Percentiles rank a stretch among this genome's conserved stretches.
These are phyloP conservation scores for Staphylotrichum tortipilum DNA, from an alignment of 495 filamentous ascomycete genomes.

Conservation along the genomic window DNA sequence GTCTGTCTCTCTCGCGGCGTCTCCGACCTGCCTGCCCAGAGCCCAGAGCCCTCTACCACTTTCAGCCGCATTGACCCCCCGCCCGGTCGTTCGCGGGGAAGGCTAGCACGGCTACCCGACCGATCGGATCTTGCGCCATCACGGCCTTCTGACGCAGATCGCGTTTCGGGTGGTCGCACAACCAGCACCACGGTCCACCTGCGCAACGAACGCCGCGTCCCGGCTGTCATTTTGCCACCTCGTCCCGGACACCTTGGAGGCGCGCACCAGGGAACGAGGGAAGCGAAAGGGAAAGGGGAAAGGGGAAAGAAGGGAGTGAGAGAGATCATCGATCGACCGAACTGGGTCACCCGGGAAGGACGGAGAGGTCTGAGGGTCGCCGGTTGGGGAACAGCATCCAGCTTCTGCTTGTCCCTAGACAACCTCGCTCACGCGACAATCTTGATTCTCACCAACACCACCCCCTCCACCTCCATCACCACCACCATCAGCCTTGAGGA, in stretches of 20 bases:
- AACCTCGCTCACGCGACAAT: no score
- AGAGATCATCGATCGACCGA: background rate
- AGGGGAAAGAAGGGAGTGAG: background rate
- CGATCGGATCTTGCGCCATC: slow-evolving; percentile 11
- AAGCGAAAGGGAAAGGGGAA: background rate
- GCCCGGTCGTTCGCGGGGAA: background rate
- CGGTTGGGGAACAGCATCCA: slow-evolving; percentile 4
- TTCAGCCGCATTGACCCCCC: slow-evolving; percentile 11
- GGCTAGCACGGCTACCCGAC: background rate
- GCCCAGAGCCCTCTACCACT: background rate
- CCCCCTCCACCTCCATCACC: no score
- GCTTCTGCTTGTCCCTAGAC: background rate
- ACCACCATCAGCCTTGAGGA: slow-evolving; percentile 10
- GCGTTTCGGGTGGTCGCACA: slow-evolving; percentile 15
- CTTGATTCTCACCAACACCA: no score
- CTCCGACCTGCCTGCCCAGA: background rate
- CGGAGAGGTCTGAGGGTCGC: background rate
- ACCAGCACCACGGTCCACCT: slow-evolving; percentile 3
- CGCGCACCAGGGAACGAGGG: background rate
- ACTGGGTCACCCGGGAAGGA: background rate
- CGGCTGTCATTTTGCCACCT: background rate
- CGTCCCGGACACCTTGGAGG: background rate
- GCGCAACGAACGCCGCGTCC: background rate
- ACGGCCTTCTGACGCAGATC: slow-evolving; percentile 10
- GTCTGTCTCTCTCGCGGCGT: background rate